A percentile compares a stretch with the other conserved stretches of the same genome.
Conservation (phyloP, 352 stramenopile species). For the Phytophthora agathidicida region DNA sequence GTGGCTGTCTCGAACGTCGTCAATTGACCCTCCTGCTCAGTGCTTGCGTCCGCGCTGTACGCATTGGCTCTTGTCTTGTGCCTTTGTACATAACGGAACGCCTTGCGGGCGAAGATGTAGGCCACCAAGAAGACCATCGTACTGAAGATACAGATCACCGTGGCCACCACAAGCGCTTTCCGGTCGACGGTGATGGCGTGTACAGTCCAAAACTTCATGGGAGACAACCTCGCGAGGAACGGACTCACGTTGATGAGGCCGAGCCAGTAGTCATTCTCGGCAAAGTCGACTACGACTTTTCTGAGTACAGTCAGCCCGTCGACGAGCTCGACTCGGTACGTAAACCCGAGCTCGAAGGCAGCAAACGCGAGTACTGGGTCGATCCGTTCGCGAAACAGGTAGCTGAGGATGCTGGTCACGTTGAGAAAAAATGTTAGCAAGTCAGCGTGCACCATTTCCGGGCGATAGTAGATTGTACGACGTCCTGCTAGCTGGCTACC, state of each 20-base stretch:
- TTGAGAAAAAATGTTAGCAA: constrained; percentile 42
- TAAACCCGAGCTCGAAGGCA: constrained; percentile 26
- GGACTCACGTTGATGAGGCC: constrained; percentile 16
- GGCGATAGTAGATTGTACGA: constrained; percentile 14
- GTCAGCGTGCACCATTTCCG: constrained; percentile 29
- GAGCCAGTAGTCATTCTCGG: constrained; percentile 13
- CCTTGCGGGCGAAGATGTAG: constrained; percentile 35
- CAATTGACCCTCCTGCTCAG: constrained; percentile 1
- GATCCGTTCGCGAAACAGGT: constrained; percentile 32
- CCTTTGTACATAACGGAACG: constrained; percentile 15
- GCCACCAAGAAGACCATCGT: constrained; percentile 16
- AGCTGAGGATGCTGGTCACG: constrained; percentile 26
- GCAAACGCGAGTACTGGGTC: constrained; percentile 33
- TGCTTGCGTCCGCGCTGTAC: background rate
- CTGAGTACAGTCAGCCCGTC: constrained; percentile 8
- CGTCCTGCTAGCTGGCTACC: constrained; percentile 3
- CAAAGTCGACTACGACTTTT: constrained; percentile 23
- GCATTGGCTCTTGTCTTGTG: background rate
- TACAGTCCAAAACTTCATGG: constrained; percentile 27
- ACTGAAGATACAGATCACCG: constrained; percentile 27
- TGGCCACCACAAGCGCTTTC: constrained; percentile 15
- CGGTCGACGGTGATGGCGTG: constrained; percentile 14
- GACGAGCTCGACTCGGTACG: constrained; percentile 21
- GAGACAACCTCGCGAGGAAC: constrained; percentile 15
- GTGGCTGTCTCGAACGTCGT: constrained; percentile 33